phyloP scores from a whole-genome alignment of 148 eudicot genomes.

The Heliosperma pusillum region DNA sequence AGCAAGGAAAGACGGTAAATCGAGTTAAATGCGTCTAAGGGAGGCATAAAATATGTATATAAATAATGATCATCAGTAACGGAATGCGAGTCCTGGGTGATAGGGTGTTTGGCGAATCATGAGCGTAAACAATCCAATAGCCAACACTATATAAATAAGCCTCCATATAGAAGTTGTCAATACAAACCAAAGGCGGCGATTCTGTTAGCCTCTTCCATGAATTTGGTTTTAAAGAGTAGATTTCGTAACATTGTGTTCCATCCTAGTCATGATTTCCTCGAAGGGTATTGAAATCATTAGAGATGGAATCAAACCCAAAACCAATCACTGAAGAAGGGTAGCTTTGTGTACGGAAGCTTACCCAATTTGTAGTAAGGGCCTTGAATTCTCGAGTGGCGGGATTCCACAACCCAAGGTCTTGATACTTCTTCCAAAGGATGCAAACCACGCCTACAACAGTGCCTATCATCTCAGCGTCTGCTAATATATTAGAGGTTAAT shows the following conservation, averaged over 20 bases:
- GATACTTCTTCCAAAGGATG: background rate
- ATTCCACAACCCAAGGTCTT: slow-evolving; percentile 16
- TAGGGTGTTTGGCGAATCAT: no score
- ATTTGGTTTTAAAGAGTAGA: slow-evolving; percentile 17
- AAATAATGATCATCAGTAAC: no score
- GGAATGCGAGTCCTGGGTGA: no score
- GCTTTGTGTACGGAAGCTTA: background rate
- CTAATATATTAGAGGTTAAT: background rate
- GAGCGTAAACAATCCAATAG: background rate
- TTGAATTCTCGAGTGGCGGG: slow-evolving; percentile 23
- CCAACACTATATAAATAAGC: slow-evolving; percentile 10
- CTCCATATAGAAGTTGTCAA: background rate
- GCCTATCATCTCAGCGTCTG: background rate
- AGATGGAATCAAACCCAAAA: background rate
- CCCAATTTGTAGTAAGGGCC: background rate
- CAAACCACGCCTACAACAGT: slow-evolving; percentile 19
- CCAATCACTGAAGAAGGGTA: background rate
- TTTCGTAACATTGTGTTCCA: background rate
- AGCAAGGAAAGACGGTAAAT: no score
- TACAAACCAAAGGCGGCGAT: background rate
- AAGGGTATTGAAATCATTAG: slow-evolving; percentile 20
- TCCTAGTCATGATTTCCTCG: background rate
- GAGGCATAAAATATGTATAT: no score
- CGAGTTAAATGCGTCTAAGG: no score
- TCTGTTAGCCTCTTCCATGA: slow-evolving; percentile 14